phyloP scores from a whole-genome alignment of 768 basidiomycete genomes.

The Boletus vinaceobasis region DNA sequence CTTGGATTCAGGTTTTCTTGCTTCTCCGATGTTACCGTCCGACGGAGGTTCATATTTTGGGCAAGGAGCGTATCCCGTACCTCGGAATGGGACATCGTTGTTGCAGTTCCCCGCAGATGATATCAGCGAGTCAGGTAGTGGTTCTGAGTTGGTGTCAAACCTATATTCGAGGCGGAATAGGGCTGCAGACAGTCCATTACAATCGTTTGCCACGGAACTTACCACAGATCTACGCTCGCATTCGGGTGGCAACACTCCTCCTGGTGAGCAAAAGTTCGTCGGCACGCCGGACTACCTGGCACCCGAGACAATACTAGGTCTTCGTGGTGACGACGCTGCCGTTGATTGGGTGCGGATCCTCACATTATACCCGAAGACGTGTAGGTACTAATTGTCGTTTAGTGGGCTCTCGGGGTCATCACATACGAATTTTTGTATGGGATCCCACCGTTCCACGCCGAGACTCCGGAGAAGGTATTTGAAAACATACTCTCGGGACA shows the following conservation, averaged over 20 bases:
- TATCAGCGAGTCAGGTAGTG: slow-evolving; percentile 78
- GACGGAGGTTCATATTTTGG: slow-evolving; percentile 82
- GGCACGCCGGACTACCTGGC: slow-evolving; percentile 98
- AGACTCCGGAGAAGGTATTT: slow-evolving; percentile 95
- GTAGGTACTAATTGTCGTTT: slow-evolving; percentile 17
- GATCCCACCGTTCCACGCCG: slow-evolving; percentile 95
- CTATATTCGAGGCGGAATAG: slow-evolving; percentile 52
- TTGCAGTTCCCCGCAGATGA: slow-evolving; percentile 75
- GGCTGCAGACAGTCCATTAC: slow-evolving; percentile 70
- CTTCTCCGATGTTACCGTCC: slow-evolving; percentile 66
- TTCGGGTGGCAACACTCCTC: slow-evolving; percentile 57
- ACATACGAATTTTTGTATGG: slow-evolving; percentile 98
- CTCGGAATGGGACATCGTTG: slow-evolving; percentile 62
- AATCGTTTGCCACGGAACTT: slow-evolving; percentile 83
- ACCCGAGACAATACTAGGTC: slow-evolving; percentile 91
- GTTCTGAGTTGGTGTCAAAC: slow-evolving; percentile 68
- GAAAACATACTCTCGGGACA: slow-evolving; percentile 96
- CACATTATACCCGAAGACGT: slow-evolving; percentile 4
- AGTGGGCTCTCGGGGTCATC: slow-evolving; percentile 99
- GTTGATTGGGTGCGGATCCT: slow-evolving; percentile 87
- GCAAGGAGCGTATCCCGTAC: slow-evolving; percentile 57
- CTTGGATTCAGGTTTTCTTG: slow-evolving; percentile 73
- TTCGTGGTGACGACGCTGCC: slow-evolving; percentile 89
- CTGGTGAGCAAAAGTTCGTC: slow-evolving; percentile 89
- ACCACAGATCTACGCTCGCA: slow-evolving; percentile 82